Evolutionary conservation across 2,329 filamentous ascomycete genomes (phyloP).

Genomic region (Cytospora leucostoma): DNA sequence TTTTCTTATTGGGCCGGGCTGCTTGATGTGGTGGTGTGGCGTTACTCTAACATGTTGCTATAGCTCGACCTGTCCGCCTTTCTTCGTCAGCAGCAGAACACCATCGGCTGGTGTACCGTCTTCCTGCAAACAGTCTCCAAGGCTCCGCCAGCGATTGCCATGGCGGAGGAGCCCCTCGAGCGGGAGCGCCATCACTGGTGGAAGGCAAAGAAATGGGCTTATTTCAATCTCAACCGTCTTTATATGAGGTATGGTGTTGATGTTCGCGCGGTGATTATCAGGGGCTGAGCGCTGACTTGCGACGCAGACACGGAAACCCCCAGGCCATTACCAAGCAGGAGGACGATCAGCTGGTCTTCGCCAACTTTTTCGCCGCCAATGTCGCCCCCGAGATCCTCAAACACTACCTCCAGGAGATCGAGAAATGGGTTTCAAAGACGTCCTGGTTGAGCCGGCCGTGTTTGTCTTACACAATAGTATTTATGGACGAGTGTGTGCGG

Average conservation of each 20-base stretch:
- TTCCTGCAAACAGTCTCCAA: constrained; percentile 92
- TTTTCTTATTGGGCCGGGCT: constrained; percentile 31
- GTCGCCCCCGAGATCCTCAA: constrained; percentile 97
- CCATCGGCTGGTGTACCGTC: constrained; percentile 93
- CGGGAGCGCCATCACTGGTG: constrained; percentile 96
- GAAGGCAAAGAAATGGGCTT: constrained; percentile 99
- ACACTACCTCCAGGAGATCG: constrained; percentile 89
- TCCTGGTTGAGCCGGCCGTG: constrained; percentile 94
- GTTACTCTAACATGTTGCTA: constrained; percentile 22
- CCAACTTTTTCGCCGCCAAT: constrained; percentile 85
- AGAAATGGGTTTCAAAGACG: constrained; percentile 95
- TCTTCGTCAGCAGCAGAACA: constrained; percentile 77
- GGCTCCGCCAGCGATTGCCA: constrained; percentile 73
- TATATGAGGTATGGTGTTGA: constrained; percentile 82
- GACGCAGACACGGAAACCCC: constrained; percentile 83
- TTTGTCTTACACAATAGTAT: constrained; percentile 89
- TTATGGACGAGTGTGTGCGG: constrained; percentile 95
- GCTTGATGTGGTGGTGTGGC: background rate
- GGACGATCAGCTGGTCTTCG: constrained; percentile 72
- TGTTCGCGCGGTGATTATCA: background rate
- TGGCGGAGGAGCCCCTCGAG: constrained; percentile 78
- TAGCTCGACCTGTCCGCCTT: constrained; percentile 83
- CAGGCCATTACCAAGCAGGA: constrained; percentile 71
- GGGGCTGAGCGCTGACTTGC: constrained; percentile 7
- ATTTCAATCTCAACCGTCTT: constrained; percentile 93